A percentile compares a stretch with the other conserved stretches of the same genome.
Evolutionary conservation across 2,329 filamentous ascomycete species (phyloP).

Genomic region (Calonectria pauciramosa): DNA sequence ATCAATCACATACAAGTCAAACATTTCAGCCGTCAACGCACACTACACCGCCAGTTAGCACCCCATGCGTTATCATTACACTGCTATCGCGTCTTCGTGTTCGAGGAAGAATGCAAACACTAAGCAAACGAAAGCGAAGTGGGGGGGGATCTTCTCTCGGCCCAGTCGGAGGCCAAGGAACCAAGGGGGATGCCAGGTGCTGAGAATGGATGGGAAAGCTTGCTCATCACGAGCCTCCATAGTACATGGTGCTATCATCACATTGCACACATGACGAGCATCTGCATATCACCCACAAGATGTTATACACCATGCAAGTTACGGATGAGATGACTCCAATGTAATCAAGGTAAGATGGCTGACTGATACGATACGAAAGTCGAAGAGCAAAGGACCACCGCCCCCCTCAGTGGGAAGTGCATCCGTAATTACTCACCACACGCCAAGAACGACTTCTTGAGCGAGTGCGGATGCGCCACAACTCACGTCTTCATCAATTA

Average conservation of each 20-base stretch:
- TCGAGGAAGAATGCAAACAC: neutral
- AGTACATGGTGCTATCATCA: neutral
- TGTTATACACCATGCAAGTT: neutral
- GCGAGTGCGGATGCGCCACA: neutral
- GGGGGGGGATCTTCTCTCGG: neutral
- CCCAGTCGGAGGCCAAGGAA: neutral
- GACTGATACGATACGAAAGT: neutral
- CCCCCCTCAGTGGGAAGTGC: neutral
- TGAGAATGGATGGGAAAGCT: neutral
- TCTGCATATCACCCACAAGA: slow-evolving; percentile 10
- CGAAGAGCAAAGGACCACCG: neutral
- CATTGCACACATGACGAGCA: neutral
- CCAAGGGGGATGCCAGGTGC: neutral
- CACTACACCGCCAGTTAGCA: slow-evolving; percentile 17
- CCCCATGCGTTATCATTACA: neutral
- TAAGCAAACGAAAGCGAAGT: slow-evolving; percentile 11
- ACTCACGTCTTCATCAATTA: slow-evolving; percentile 5
- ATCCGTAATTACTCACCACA: slow-evolving; percentile 1
- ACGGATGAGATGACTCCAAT: neutral
- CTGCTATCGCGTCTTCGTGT: neutral
- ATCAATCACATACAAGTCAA: slow-evolving; percentile 3
- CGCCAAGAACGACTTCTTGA: neutral
- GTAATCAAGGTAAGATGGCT: neutral
- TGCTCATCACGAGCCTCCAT: neutral
- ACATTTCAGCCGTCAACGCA: neutral